Base-by-base conservation (phyloP, 2,329 filamentous ascomycete species). In the Pseudopithomyces chartarum region DNA sequence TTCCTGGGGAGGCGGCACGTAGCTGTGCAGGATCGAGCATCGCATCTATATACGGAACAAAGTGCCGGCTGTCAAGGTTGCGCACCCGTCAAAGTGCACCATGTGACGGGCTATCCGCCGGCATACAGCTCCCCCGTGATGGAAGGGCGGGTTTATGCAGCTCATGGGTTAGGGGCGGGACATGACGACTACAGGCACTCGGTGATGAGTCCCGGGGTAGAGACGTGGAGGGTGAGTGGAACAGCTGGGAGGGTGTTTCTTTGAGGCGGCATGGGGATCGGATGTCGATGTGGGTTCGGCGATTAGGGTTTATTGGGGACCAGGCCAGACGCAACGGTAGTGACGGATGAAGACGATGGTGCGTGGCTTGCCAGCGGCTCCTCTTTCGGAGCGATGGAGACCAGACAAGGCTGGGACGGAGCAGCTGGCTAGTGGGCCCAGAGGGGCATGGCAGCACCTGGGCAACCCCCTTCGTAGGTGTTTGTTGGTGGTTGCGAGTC, bases 1-100 rank as follows among this genome's bases (percentile, higher is more conserved):
- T 17, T 40, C n/a, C 4, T 40, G 38, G 56, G 13, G 53, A 59
- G 46, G 53, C 44, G 43, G 6, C 42, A 20, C 3, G 19, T 22
- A 2, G 50, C 47, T 2, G 38, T 56, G 19, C n/a, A n/a, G 2
- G 38, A 4, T n/a, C 36, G 34, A 12, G 8, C 44, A 20, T 45
- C 26, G 23, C 33, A 22, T 4, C 10, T 26, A 29, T 7, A 26
- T 5, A 29, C 29, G 42, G 42, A 26, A 23, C 8, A 55, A 29
- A 23, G 46, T 13, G n/a, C 46, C 17, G 39, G n/a, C 22, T 42
- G 11, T 19, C 10, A 20, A 22, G 17, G 39, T 22, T 20, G 39
- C 13, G 17, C 15, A 7, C 19, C 6, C 6, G 6, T 42, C 13
- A 22, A 42, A 22, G 39, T n/a, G 13, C 6, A 42, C 17, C 19